Conservation (phyloP, 257 asterid genomes). For the Solanum appendiculatum region DNA sequence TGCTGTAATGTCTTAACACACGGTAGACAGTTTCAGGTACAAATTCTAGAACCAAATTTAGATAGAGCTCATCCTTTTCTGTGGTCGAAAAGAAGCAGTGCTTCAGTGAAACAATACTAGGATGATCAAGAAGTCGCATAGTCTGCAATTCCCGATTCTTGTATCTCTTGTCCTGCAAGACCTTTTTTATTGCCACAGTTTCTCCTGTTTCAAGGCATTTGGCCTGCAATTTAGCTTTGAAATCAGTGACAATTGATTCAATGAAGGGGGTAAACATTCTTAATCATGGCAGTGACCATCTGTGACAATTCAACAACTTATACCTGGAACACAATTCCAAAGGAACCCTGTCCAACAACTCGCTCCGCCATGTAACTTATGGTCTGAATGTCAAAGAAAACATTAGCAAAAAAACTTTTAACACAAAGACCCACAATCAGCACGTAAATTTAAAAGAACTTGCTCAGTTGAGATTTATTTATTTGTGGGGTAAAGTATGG, state of each 20-base stretch:
- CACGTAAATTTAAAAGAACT: background rate
- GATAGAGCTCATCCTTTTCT: conserved; percentile 69
- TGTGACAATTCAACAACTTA: background rate
- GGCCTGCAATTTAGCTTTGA: conserved; percentile 31
- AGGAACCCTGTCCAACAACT: conserved; percentile 83
- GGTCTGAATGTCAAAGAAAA: conserved; percentile 31
- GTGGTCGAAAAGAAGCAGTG: conserved; percentile 83
- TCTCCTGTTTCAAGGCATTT: conserved; percentile 78
- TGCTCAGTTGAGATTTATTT: background rate
- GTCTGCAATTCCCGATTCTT: conserved; percentile 75
- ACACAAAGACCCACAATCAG: background rate
- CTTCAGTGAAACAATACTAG: conserved; percentile 64
- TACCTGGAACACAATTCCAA: conserved; percentile 91
- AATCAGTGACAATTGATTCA: background rate
- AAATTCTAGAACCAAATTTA: conserved; percentile 69
- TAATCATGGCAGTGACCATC: background rate
- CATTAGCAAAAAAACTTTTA: background rate
- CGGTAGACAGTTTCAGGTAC: conserved; percentile 78
- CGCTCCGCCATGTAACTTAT: conserved; percentile 92
- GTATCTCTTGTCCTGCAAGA: conserved; percentile 74
- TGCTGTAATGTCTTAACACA: conserved; percentile 64
- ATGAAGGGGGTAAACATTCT: background rate
- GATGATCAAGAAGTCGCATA: conserved; percentile 79
- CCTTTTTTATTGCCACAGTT: conserved; percentile 71
- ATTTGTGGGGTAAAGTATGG: background rate